Evolutionary conservation across 306 rosid genomes (phyloP).

Genomic region (Vicia faba): DNA sequence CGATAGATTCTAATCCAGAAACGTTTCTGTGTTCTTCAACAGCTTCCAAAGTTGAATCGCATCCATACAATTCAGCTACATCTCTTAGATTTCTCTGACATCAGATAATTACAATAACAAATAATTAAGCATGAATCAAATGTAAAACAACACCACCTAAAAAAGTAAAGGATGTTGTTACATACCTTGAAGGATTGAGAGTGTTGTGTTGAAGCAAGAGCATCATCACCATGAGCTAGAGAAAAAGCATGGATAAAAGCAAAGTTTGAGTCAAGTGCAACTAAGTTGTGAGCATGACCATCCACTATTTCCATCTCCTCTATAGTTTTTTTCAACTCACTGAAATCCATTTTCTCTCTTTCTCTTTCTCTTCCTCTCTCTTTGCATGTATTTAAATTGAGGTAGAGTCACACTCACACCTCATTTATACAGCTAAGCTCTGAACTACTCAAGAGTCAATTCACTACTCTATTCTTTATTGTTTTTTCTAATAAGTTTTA

Average conservation of each 20-base stretch:
- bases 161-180: not conserved
- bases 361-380: not conserved
- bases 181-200: slow-evolving; percentile 83
- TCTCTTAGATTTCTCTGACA: slow-evolving; percentile 78
- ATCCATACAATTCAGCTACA: slow-evolving; percentile 72
- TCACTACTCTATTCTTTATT: too few species aligned
- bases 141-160: too few species aligned
- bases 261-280: slow-evolving; percentile 57
- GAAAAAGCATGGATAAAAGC: slow-evolving; percentile 69
- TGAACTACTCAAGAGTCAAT: too few species aligned
- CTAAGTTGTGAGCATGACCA: slow-evolving; percentile 84
- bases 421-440: too few species aligned
- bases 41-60: slow-evolving; percentile 54
- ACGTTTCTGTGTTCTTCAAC: slow-evolving; percentile 68
- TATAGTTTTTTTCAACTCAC: slow-evolving; percentile 57
- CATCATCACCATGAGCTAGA: slow-evolving; percentile 69
- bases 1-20: slow-evolving; percentile 62
- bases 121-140: too few species aligned
- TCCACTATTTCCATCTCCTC: slow-evolving; percentile 72
- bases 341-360: slow-evolving; percentile 40
- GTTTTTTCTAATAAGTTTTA: too few species aligned
- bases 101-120: too few species aligned
- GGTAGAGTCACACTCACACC: too few species aligned
- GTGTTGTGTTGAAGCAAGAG: slow-evolving; percentile 50
- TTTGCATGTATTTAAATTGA: too few species aligned